phyloP scores from a whole-genome alignment of 176 grass and related monocot genomes.

The Panicum miliaceum region DNA sequence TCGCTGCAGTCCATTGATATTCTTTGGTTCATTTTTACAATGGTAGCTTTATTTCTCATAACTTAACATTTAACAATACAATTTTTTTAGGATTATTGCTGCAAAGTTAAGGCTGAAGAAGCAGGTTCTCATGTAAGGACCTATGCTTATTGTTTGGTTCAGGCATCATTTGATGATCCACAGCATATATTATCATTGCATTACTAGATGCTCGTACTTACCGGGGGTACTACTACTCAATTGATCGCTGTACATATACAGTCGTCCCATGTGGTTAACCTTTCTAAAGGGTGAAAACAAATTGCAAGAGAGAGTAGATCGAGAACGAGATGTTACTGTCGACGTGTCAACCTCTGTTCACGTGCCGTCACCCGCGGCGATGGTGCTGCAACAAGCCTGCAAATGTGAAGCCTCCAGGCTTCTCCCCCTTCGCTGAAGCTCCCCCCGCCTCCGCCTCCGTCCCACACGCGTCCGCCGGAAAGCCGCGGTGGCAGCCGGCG shows the following conservation, averaged over 20 bases:
- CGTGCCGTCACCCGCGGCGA: constrained; percentile 14
- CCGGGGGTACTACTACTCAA: neutral
- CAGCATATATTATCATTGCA: too few relatives aligned
- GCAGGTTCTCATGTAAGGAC: too few relatives aligned
- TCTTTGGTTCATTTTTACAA: neutral
- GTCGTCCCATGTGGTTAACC: neutral
- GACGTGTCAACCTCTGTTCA: constrained; percentile 24
- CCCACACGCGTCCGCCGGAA: constrained; percentile 34
- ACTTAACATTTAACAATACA: too few relatives aligned
- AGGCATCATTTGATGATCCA: too few relatives aligned
- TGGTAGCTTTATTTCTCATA: too few relatives aligned
- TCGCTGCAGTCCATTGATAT: too few relatives aligned
- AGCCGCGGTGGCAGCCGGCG: constrained; percentile 8
- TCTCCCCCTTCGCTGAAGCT: neutral
- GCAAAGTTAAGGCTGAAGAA: too few relatives aligned
- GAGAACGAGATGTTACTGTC: neutral
- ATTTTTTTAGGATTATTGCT: too few relatives aligned
- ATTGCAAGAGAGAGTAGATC: too few relatives aligned
- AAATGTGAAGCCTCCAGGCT: constrained; percentile 23
- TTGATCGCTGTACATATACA: neutral
- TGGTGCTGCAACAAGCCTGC: neutral
- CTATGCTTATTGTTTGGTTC: too few relatives aligned
- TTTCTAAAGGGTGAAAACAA: neutral
- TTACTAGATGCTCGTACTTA: too few relatives aligned
- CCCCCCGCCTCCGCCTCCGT: neutral